Evolutionary conservation across 345 rosid species (phyloP).

Genomic region (Clarkia xantiana): DNA sequence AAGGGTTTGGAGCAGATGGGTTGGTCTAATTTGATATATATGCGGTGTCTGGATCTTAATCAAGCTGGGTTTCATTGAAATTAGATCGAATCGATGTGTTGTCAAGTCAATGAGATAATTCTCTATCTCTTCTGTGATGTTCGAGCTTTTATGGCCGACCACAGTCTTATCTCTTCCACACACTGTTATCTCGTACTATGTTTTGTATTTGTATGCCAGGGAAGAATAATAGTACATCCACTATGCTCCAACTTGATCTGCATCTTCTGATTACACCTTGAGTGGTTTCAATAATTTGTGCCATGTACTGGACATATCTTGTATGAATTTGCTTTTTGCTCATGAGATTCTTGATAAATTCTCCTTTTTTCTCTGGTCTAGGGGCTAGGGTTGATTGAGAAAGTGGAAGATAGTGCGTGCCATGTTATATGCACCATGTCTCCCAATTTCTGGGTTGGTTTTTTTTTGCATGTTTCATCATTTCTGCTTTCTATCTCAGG

Average conservation of each 20-base stretch:
- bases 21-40: not conserved
- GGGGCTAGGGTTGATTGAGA: not conserved
- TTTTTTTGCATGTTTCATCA: not conserved
- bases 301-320: conserved; percentile 5
- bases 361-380: not conserved
- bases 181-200: too few relatives aligned
- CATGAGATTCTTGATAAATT: not conserved
- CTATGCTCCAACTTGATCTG: conserved; percentile 14
- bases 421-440: not conserved
- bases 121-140: too few relatives aligned
- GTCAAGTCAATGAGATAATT: too few relatives aligned
- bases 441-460: not conserved
- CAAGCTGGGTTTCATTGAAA: not conserved
- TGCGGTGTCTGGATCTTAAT: not conserved
- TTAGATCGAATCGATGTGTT: not conserved
- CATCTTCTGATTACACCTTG: conserved; percentile 7
- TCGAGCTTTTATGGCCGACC: too few relatives aligned
- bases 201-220: not conserved
- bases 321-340: not conserved
- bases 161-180: too few relatives aligned
- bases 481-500: too few relatives aligned
- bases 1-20: too few relatives aligned
- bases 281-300: conserved; percentile 8
- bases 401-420: conserved; percentile 2
- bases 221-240: not conserved